Percentiles rank a stretch among this genome's conserved stretches.
phyloP scores from a whole-genome alignment of 257 asterid species.

The Solanum microdontum region DNA sequence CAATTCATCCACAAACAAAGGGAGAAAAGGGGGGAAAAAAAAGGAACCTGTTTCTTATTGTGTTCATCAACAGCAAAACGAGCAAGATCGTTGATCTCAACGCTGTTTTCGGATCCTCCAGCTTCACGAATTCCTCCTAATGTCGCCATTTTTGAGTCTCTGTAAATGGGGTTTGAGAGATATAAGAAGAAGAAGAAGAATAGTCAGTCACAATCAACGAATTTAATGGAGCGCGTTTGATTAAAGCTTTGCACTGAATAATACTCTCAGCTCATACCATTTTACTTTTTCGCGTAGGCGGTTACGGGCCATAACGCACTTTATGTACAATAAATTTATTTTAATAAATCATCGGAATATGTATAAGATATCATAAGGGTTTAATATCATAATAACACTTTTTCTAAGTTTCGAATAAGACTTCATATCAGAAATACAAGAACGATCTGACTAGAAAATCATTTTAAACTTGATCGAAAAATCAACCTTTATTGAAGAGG shows the following conservation, averaged over 20 bases:
- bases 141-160: conserved; percentile 28
- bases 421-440: neutral
- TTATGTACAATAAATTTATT: too few relatives aligned
- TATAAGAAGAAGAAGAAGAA: neutral
- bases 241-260: neutral
- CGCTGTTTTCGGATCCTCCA: conserved; percentile 57
- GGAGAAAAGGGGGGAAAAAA: neutral
- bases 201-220: neutral
- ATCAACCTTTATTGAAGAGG: too few relatives aligned
- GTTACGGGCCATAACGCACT: too few relatives aligned
- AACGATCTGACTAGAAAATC: neutral
- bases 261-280: neutral
- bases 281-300: too few relatives aligned
- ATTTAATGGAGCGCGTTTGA: neutral
- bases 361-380: too few relatives aligned
- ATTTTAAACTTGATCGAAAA: neutral
- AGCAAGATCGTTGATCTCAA: conserved; percentile 58
- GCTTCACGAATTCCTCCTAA: conserved; percentile 35
- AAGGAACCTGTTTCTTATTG: conserved; percentile 52
- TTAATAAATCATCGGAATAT: fast-evolving
- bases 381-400: too few relatives aligned
- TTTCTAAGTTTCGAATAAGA: neutral
- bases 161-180: neutral
- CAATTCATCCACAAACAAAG: neutral
- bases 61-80: conserved; percentile 69